phyloP scores from a whole-genome alignment of 345 rosid species.

The Eucalyptus globulus region DNA sequence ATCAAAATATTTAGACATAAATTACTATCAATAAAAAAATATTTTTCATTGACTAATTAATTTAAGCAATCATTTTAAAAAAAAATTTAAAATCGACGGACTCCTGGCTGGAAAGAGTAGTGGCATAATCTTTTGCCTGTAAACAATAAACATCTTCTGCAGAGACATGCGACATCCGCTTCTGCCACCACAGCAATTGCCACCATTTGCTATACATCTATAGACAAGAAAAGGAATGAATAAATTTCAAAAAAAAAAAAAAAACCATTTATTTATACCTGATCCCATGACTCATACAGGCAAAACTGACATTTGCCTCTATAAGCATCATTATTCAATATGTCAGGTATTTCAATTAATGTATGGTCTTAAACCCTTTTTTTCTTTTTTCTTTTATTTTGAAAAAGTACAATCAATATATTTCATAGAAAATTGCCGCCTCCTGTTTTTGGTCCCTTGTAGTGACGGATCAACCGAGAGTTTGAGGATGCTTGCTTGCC shows the following conservation, averaged over 20 bases:
- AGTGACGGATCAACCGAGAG: not conserved
- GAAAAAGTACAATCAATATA: not conserved
- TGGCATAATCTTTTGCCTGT: not conserved
- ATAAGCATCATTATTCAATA: not conserved
- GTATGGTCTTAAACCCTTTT: not conserved
- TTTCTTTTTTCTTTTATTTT: no score
- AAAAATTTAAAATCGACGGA: no score
- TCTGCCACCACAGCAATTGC: not conserved
- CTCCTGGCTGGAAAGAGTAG: not conserved
- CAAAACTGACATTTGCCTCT: not conserved
- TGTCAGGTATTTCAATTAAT: not conserved
- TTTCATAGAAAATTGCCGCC: not conserved
- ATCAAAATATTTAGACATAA: fast-evolving
- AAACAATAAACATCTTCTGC: not conserved
- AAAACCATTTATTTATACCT: not conserved
- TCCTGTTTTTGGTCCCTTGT: not conserved
- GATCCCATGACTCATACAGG: not conserved
- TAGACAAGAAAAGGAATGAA: not conserved
- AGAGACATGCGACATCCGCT: not conserved
- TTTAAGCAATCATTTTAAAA: not conserved
- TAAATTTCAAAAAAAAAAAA: not conserved
- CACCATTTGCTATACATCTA: not conserved
- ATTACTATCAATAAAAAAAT: fast-evolving
- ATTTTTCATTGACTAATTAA: fast-evolving
- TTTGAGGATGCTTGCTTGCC: not conserved